Percentiles rank a stretch among this genome's conserved stretches.
Evolutionary conservation across 1,139 yeast species (phyloP).

Genomic region (Kodamaea plutei): DNA sequence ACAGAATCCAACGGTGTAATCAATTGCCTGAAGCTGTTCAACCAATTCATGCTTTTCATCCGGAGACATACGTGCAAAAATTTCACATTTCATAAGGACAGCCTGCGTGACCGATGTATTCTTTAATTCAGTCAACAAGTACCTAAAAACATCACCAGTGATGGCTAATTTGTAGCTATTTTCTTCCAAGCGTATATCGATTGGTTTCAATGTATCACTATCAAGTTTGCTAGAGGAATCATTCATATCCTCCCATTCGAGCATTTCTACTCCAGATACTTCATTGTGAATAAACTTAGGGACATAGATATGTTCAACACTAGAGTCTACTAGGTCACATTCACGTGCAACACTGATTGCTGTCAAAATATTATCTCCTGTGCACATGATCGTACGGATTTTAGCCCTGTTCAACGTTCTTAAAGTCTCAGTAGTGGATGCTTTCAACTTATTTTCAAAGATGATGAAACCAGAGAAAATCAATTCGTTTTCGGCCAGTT

Average conservation of each 20-base stretch:
- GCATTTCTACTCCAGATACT: background rate
- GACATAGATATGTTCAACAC: constrained; percentile 52
- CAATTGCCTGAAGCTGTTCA: constrained; percentile 75
- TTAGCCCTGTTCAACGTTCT: constrained; percentile 57
- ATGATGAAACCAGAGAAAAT: constrained; percentile 82
- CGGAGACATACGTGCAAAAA: constrained; percentile 97
- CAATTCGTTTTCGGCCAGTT: constrained; percentile 62
- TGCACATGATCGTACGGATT: constrained; percentile 89
- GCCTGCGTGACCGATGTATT: constrained; percentile 43
- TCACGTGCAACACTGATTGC: constrained; percentile 92
- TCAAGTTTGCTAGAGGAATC: constrained; percentile 54
- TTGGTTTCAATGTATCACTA: constrained; percentile 55
- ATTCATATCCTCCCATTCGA: constrained; percentile 61
- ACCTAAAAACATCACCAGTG: constrained; percentile 88
- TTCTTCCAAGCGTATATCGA: constrained; percentile 22
- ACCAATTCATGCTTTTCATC: constrained; percentile 97
- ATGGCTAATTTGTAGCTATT: constrained; percentile 67
- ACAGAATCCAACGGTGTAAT: constrained; percentile 93
- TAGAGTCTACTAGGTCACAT: constrained; percentile 57
- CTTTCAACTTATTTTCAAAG: constrained; percentile 85
- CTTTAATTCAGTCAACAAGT: constrained; percentile 55
- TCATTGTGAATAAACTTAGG: constrained; percentile 54
- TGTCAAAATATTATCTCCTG: constrained; percentile 93
- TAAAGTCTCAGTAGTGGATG: constrained; percentile 61
- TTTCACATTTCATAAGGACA: constrained; percentile 66